phyloP scores from a whole-genome alignment of 1,284 basidiomycete genomes.

The Clitocybe nebularis region DNA sequence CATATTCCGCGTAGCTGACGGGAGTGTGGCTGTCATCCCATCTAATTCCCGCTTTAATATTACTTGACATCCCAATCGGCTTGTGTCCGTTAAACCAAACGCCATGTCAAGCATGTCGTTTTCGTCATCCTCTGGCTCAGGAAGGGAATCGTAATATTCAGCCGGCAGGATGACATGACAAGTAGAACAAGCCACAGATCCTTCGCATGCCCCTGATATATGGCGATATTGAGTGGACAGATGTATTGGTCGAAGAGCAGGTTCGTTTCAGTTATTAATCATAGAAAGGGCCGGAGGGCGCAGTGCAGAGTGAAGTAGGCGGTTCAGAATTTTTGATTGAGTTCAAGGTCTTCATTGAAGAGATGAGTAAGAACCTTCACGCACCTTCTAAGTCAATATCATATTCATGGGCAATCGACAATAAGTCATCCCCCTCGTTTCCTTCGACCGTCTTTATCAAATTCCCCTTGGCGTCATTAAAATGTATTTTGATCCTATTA shows the following conservation, averaged over 20 bases:
- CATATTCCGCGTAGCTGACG: slow-evolving; percentile 95
- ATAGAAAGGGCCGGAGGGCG: slow-evolving; percentile 3
- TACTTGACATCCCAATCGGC: slow-evolving; percentile 81
- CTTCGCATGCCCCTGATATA: slow-evolving; percentile 86
- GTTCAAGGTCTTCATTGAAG: too few relatives aligned
- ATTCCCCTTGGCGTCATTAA: slow-evolving; percentile 84
- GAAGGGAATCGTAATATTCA: slow-evolving; percentile 71
- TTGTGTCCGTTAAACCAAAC: slow-evolving; percentile 95
- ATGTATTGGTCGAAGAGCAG: background rate
- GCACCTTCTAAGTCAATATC: slow-evolving; percentile 96
- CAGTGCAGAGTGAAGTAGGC: background rate
- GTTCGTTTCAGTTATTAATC: slow-evolving; percentile 4
- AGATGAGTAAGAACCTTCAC: slow-evolving; percentile 18
- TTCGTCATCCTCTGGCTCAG: slow-evolving; percentile 82
- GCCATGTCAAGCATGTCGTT: slow-evolving; percentile 76
- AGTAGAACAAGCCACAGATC: slow-evolving; percentile 95
- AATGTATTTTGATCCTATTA: slow-evolving; percentile 83
- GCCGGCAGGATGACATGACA: slow-evolving; percentile 91
- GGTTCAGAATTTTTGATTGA: slow-evolving; percentile 1
- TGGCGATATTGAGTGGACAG: slow-evolving; percentile 1
- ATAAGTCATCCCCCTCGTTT: slow-evolving; percentile 91
- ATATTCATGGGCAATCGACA: slow-evolving; percentile 91
- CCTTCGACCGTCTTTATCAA: slow-evolving; percentile 86
- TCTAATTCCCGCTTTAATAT: slow-evolving; percentile 79
- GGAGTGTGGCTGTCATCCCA: slow-evolving; percentile 81